Percentiles rank a stretch among this genome's conserved stretches.
These are phyloP conservation scores for Dactylellina cionopaga DNA, from an alignment of 2,329 filamentous ascomycete genomes.

Conservation along the genomic window DNA sequence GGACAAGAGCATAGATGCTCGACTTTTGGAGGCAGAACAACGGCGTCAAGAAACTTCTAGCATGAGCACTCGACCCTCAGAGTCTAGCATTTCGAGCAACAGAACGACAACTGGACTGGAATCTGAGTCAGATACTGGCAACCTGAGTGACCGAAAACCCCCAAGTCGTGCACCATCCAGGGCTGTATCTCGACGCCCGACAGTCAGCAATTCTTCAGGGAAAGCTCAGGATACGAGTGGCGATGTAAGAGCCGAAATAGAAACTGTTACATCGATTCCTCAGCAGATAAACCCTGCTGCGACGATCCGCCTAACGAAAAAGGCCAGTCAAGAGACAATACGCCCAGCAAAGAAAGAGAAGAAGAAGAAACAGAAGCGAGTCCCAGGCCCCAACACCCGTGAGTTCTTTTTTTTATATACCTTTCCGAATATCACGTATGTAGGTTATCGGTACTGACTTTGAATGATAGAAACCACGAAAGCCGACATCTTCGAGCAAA, in stretches of 20 bases:
- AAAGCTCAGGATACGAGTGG: conserved; percentile 74
- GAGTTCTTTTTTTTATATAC: conserved; percentile 29
- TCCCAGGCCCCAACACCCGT: conserved; percentile 54
- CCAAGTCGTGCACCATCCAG: conserved; percentile 71
- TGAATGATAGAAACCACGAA: conserved; percentile 79
- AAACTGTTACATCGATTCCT: conserved; percentile 90
- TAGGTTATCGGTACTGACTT: conserved; percentile 47
- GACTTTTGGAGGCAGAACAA: conserved; percentile 59
- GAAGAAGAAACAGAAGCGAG: conserved; percentile 79
- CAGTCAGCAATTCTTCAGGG: conserved; percentile 66
- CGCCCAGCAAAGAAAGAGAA: conserved; percentile 88
- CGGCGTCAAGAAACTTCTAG: conserved; percentile 57
- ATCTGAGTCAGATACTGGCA: conserved; percentile 60
- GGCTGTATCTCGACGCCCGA: conserved; percentile 69
- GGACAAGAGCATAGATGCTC: conserved; percentile 61
- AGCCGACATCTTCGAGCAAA: conserved; percentile 97
- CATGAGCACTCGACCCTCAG: conserved; percentile 58
- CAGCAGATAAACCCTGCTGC: conserved; percentile 74
- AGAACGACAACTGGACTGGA: conserved; percentile 61
- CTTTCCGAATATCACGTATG: conserved; percentile 14
- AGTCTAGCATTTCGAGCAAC: conserved; percentile 61
- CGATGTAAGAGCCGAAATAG: conserved; percentile 97
- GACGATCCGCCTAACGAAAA: conserved; percentile 76
- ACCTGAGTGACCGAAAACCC: conserved; percentile 63
- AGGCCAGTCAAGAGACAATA: conserved; percentile 94